phyloP scores from a whole-genome alignment of 805 yeast genomes.

The Ogataea naganishii region DNA sequence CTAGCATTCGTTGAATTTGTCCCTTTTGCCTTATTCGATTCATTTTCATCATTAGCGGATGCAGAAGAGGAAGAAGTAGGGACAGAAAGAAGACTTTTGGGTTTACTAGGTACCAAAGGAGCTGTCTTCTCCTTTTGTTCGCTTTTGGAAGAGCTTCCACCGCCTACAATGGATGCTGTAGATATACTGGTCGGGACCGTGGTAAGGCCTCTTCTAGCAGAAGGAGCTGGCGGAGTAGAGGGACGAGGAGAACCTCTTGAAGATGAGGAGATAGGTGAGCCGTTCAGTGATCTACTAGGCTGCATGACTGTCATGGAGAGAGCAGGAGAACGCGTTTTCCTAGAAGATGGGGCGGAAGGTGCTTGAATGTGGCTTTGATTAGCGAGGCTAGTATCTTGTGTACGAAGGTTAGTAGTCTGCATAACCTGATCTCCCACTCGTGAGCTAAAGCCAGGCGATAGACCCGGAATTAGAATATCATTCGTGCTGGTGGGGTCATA shows the following conservation, averaged over 20 bases:
- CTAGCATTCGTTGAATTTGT: slow-evolving; percentile 2
- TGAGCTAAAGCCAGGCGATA: slow-evolving; percentile 12
- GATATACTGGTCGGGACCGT: slow-evolving; percentile 1
- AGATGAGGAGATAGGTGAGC: slow-evolving; percentile 25
- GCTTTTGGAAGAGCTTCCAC: no score
- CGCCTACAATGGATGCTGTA: slow-evolving; percentile 1
- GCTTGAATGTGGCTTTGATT: no score
- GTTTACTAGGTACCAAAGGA: slow-evolving; percentile 25
- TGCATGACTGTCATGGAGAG: slow-evolving; percentile 18
- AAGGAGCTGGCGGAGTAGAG: slow-evolving; percentile 1
- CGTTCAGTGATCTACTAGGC: slow-evolving; percentile 21
- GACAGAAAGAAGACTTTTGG: slow-evolving; percentile 15
- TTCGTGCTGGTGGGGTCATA: slow-evolving; percentile 12
- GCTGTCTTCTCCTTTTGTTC: no score
- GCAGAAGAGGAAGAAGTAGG: slow-evolving; percentile 1
- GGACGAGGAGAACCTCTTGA: slow-evolving; percentile 15
- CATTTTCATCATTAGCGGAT: no score
- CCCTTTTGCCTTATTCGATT: no score
- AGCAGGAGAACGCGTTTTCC: no score
- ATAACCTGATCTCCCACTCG: no score
- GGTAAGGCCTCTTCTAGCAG: slow-evolving; percentile 4
- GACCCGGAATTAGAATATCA: slow-evolving; percentile 14
- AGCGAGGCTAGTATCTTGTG: no score
- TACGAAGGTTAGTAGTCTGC: no score
- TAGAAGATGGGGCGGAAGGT: no score